Evolutionary conservation across 164 flowering plant genomes (phyloP), one percentile per base, ranked within the genome.

Genomic region (Aristolochia contorta): DNA sequence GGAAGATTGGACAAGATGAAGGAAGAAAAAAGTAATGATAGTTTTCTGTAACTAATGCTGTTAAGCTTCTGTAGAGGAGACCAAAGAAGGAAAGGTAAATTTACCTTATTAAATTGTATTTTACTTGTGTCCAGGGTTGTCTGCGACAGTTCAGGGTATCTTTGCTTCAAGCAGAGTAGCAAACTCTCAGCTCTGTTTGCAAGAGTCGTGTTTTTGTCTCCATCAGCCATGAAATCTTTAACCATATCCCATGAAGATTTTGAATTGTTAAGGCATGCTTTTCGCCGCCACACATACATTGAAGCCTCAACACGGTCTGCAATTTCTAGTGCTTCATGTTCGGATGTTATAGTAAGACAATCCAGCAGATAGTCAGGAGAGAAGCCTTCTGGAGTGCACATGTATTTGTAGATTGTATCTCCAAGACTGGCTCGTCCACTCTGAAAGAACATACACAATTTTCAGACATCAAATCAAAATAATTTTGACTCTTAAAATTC

Each of bases 251-350:
- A 94, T 25, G 97, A 85, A 24, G 88, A 75, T 71, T 81, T 87
- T 37, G 90, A 84, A 48, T 85, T 66, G 66, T 68, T 73, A 47
- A 75, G 15, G 64, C 91, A 78, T 19, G 87, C 78, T 75, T 94
- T 94, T 3, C 96, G 89, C 55, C 87, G 74, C 99, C 99, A 94
- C 57, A 89, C 85, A 64, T 89, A 81, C 87, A 91, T 79, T 6
- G 96, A 80, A 61, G 96, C 93, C 67, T 94, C 99, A 15, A 89
- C 80, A 23, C 80, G 71, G 66, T 94, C 96, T 52, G 89, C 96
- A 19, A 91, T 80, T 72, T 89, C 94, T 16, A 89, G 87, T 33
- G 99, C 99, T 75, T 91, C 93, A 46, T 89, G 99, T 67, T 89
- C 97, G 6, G 99, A 84, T 54, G 74, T 65, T 69, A 94, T 73